Base-by-base conservation (phyloP, 257 asterid genomes). In the Nicotiana tomentosiformis region DNA sequence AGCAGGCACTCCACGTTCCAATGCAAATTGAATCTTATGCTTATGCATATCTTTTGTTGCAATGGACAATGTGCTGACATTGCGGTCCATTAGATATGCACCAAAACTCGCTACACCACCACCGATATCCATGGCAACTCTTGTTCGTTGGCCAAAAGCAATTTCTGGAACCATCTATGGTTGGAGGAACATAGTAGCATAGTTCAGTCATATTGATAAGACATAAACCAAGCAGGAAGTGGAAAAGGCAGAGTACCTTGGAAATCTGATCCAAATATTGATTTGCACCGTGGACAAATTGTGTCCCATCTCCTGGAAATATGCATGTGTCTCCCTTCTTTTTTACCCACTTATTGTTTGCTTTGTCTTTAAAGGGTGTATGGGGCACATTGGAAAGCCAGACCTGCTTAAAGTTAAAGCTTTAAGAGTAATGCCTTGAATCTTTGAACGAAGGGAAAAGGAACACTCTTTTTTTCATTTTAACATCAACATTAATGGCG, bases 1-100 rank as follows among this genome's bases (percentile, higher is more conserved):
- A 56, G 93, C 93, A 86, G 97, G 91, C 29, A 91, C 88, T 9
- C 97, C 97, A 57, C 94, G 88, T 77, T 92, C 97, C 7, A 92
- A 69, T 5, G 91, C 93, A 69, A 92, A 83, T 56, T 90, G 92
- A 82, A 91, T 83, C 18, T 87, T 88, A 66, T 89, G 90, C 64
- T 83, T 85, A 61, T 70, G 68, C 84, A 82, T 86, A 84, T 90
- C 85, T 82, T 87, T 91, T 29, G 89, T 86, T 67, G 89, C 89
- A 86, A 92, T 86, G 15, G 92, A 91, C 20, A 92, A 84, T 51
- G 97, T 86, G 56, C 90, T 90, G 49, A 92, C 95, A 68, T 92
- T 92, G 61, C 83, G 86, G 20, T 86, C 87, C 80, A 90, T 85
- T 85, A 92, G 82, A 81, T 86, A 88, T 51, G 93, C 91, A 37